These are phyloP conservation scores for Solanum microdontum DNA, from an alignment of 257 asterid species.

Conservation along the genomic window DNA sequence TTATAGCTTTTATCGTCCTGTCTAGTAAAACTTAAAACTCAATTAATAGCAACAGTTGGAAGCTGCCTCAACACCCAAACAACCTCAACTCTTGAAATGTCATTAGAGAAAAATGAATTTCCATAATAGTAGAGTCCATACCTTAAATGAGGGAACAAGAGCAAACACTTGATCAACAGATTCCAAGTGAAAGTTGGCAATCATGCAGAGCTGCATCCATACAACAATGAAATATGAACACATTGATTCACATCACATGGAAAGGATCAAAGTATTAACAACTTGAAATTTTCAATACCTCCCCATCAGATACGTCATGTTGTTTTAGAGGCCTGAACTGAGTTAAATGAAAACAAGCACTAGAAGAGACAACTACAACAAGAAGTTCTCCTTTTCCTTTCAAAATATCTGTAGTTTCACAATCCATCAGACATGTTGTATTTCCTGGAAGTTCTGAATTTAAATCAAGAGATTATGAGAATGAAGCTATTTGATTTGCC, in stretches of 20 bases:
- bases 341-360: slow-evolving; percentile 30
- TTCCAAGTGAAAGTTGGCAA: no score
- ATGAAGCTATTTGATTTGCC: slow-evolving; percentile 1
- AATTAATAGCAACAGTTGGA: no score
- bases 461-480: slow-evolving; percentile 3
- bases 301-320: slow-evolving; percentile 57
- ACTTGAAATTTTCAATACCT: slow-evolving; percentile 35
- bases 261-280: slow-evolving; percentile 4
- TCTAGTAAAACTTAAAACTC: no score
- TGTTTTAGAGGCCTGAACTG: slow-evolving; percentile 36
- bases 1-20: no score
- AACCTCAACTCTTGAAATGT: no score
- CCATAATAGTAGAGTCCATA: no score
- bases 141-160: no score
- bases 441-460: slow-evolving; percentile 8
- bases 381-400: slow-evolving; percentile 18
- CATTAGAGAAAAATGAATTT: no score
- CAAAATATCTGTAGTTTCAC: slow-evolving; percentile 68
- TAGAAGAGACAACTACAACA: neutral
- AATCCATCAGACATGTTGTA: slow-evolving; percentile 62
- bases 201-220: no score
- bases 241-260: neutral
- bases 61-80: no score
- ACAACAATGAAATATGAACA: neutral
- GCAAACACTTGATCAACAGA: no score